phyloP scores from a whole-genome alignment of 352 stramenopile species.

The Saprolegnia parasitica region DNA sequence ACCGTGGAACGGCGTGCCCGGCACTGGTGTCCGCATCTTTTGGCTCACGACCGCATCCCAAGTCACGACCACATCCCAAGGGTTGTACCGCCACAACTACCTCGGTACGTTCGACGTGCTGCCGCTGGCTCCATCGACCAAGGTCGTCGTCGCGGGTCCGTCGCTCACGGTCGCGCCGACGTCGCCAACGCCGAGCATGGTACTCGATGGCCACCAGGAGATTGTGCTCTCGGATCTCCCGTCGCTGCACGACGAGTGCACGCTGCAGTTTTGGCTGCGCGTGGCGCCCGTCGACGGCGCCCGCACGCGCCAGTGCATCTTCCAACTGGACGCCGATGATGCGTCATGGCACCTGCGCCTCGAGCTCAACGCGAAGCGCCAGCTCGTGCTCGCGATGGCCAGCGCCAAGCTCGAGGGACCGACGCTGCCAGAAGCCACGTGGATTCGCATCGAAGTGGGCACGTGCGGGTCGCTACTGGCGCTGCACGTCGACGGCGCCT shows the following conservation, averaged over 20 bases:
- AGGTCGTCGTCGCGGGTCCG: not conserved
- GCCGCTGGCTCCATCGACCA: not conserved
- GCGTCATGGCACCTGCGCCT: not conserved
- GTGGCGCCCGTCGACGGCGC: not conserved
- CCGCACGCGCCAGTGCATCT: not conserved
- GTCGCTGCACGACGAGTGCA: constrained; percentile 19
- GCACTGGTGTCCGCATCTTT: constrained; percentile 47
- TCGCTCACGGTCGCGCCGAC: not conserved
- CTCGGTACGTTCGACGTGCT: constrained; percentile 53
- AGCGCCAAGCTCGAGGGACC: not conserved
- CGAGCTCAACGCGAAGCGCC: not conserved
- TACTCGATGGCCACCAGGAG: not conserved
- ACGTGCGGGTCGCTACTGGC: constrained; percentile 9
- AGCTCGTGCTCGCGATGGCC: not conserved
- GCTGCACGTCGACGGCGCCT: constrained; percentile 8
- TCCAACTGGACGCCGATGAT: not conserved
- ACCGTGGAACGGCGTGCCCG: constrained; percentile 42
- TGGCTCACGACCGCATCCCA: constrained; percentile 37
- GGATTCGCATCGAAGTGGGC: constrained; percentile 30
- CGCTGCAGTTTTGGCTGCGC: constrained; percentile 25
- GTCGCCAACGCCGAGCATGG: not conserved
- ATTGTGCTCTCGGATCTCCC: constrained; percentile 4
- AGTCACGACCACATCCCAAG: constrained; percentile 31
- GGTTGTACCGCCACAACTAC: constrained; percentile 57
- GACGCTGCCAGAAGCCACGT: constrained; percentile 37